Conservation (phyloP, 1,139 yeast genomes). For the Hansenula sp. region DNA sequence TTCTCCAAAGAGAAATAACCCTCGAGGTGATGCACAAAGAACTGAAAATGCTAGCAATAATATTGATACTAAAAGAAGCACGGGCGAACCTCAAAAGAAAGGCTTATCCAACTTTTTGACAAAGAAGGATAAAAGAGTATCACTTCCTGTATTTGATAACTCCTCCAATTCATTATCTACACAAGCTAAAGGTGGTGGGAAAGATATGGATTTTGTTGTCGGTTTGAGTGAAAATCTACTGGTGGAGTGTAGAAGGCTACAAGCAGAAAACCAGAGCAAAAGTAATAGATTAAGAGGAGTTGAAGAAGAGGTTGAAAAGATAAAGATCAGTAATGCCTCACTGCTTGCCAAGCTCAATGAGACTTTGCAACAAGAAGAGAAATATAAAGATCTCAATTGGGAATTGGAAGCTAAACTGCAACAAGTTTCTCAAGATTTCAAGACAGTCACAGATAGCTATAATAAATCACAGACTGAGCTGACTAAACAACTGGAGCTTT, state of each 20-base stretch:
- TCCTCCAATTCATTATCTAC: constrained; percentile 20
- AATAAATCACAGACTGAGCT: constrained; percentile 33
- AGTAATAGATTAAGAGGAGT: constrained; percentile 39
- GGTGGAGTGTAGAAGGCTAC: constrained; percentile 73
- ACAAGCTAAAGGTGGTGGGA: constrained; percentile 25
- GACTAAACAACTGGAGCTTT: constrained; percentile 20
- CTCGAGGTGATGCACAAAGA: constrained; percentile 3
- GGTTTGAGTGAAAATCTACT: constrained; percentile 79
- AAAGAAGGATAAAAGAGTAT: constrained; percentile 26
- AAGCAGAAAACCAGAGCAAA: constrained; percentile 60
- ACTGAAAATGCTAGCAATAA: constrained; percentile 6
- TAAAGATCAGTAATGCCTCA: constrained; percentile 33
- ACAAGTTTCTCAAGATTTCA: constrained; percentile 44
- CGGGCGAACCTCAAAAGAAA: constrained; percentile 13
- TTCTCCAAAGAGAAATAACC: constrained; percentile 22
- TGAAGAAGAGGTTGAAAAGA: constrained; percentile 39
- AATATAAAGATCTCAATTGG: constrained; percentile 72
- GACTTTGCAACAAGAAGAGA: constrained; percentile 38
- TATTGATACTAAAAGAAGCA: not conserved
- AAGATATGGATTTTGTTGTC: constrained; percentile 77
- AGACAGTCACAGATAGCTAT: constrained; percentile 26
- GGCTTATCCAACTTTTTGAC: constrained; percentile 26
- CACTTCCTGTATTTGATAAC: constrained; percentile 27
- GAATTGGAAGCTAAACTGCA: constrained; percentile 62
- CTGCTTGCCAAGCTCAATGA: constrained; percentile 30